These are phyloP conservation scores for Neofusicoccum cordaticola DNA, from an alignment of 2,329 filamentous ascomycete species.

Conservation along the genomic window DNA sequence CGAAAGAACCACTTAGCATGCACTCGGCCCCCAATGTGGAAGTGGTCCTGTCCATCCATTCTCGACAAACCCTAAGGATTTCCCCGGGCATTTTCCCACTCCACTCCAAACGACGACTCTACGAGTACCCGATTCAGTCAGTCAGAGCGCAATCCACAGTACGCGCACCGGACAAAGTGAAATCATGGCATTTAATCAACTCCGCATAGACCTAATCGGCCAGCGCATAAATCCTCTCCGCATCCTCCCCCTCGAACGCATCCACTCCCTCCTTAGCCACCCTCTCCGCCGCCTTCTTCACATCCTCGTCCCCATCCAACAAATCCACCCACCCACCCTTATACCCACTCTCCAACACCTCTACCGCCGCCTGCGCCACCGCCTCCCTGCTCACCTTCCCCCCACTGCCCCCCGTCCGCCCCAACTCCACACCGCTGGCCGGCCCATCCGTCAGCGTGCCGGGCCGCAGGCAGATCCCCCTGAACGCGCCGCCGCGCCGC, in stretches of 20 bases:
- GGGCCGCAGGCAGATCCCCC: conserved; percentile 52
- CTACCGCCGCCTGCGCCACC: conserved; percentile 51
- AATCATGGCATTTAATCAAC: too few species aligned
- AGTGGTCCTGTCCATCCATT: too few species aligned
- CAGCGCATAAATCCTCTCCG: conserved; percentile 39
- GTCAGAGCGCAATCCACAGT: too few species aligned
- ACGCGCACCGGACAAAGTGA: too few species aligned
- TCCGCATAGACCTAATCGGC: background rate
- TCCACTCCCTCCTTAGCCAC: conserved; percentile 46
- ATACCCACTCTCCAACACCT: conserved; percentile 48
- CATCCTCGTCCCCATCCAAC: conserved; percentile 48
- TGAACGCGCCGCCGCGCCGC: conserved; percentile 37
- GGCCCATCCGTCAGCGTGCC: conserved; percentile 47
- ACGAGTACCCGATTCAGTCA: too few species aligned
- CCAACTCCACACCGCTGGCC: conserved; percentile 49
- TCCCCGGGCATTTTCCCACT: too few species aligned
- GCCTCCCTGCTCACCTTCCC: conserved; percentile 49
- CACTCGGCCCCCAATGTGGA: too few species aligned
- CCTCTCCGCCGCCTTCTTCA: conserved; percentile 47
- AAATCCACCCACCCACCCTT: conserved; percentile 55
- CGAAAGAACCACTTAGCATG: too few species aligned
- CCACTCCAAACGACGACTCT: too few species aligned
- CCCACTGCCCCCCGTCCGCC: conserved; percentile 39
- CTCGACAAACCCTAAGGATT: too few species aligned
- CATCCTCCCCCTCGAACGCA: conserved; percentile 51